Percentiles rank a stretch among this genome's conserved stretches.
These are phyloP conservation scores for Flaveria ramosissima DNA, from an alignment of 129 eudicot genomes.

Conservation along the genomic window DNA sequence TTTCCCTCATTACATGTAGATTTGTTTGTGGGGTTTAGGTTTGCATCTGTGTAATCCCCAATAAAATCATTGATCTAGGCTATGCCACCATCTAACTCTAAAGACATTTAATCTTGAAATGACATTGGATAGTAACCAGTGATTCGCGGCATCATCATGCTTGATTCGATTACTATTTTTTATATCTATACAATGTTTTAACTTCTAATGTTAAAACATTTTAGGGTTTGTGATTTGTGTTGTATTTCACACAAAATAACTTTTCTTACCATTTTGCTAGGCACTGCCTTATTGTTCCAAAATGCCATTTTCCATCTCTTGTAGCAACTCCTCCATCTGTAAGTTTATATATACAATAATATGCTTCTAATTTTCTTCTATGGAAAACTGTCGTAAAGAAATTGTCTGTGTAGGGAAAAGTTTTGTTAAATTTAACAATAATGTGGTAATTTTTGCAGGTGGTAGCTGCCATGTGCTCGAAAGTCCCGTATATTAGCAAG, in stretches of 20 bases:
- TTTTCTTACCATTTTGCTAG: constrained; percentile 39
- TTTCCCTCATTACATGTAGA: neutral
- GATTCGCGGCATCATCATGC: neutral
- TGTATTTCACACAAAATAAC: constrained; percentile 5
- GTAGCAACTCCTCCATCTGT: constrained; percentile 93
- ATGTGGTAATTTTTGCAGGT: constrained; percentile 49
- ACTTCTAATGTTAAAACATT: neutral
- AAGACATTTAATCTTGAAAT: constrained; percentile 4
- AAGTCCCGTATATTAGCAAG: constrained; percentile 86
- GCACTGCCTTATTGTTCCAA: constrained; percentile 91
- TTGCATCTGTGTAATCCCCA: neutral
- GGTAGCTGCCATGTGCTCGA: constrained; percentile 90
- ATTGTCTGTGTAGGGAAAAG: no score
- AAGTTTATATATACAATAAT: constrained; percentile 42
- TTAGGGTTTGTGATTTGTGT: neutral
- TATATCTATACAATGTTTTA: neutral
- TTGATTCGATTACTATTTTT: neutral
- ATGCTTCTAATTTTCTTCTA: neutral
- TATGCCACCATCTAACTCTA: constrained; percentile 1
- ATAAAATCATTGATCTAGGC: neutral
- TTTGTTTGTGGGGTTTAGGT: constrained; percentile 3
- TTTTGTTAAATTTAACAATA: neutral
- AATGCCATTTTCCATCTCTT: constrained; percentile 71
- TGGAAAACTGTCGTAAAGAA: neutral
- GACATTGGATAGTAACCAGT: neutral